These are phyloP conservation scores for Yamadazyma trypodendri DNA, from an alignment of 1,139 yeast genomes.

Conservation along the genomic window DNA sequence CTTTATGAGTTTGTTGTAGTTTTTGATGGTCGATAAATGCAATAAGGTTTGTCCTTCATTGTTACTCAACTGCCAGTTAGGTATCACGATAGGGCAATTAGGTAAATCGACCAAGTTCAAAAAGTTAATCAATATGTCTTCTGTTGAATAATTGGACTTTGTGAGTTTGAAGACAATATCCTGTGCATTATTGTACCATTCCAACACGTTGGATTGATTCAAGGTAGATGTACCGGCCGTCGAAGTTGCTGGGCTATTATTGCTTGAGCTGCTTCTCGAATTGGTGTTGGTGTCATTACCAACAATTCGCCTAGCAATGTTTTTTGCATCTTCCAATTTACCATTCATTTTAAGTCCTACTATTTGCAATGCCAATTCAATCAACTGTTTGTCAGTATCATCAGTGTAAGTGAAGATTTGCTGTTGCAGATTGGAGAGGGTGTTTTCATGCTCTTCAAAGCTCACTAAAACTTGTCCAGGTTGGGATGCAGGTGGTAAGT, in stretches of 20 bases:
- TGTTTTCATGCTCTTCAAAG: slow-evolving; percentile 53
- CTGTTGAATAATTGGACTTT: slow-evolving; percentile 48
- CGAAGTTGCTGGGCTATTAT: slow-evolving; percentile 11
- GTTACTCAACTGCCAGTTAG: slow-evolving; percentile 82
- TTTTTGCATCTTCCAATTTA: slow-evolving; percentile 85
- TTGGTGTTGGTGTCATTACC: slow-evolving; percentile 45
- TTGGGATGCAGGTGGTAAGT: slow-evolving; percentile 82
- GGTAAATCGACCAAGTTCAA: slow-evolving; percentile 62
- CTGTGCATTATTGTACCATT: slow-evolving; percentile 52
- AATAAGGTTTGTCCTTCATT: slow-evolving; percentile 82
- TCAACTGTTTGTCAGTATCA: slow-evolving; percentile 88
- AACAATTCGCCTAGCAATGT: slow-evolving; percentile 83
- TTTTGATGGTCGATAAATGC: slow-evolving; percentile 78
- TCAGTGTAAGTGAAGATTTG: slow-evolving; percentile 84
- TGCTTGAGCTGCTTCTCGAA: slow-evolving; percentile 8
- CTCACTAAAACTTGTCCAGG: slow-evolving; percentile 93
- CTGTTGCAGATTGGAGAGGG: slow-evolving; percentile 39
- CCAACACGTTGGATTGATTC: slow-evolving; percentile 20
- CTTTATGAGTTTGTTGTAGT: slow-evolving; percentile 59
- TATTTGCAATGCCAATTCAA: slow-evolving; percentile 89
- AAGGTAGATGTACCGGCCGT: slow-evolving; percentile 6
- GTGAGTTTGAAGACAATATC: slow-evolving; percentile 50
- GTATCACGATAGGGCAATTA: slow-evolving; percentile 58
- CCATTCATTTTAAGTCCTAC: slow-evolving; percentile 96
- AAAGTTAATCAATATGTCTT: slow-evolving; percentile 60